A percentile compares a stretch with the other conserved stretches of the same genome.
These are phyloP conservation scores for Biscogniauxia marginata DNA, from an alignment of 2,329 filamentous ascomycete species.

Conservation along the genomic window DNA sequence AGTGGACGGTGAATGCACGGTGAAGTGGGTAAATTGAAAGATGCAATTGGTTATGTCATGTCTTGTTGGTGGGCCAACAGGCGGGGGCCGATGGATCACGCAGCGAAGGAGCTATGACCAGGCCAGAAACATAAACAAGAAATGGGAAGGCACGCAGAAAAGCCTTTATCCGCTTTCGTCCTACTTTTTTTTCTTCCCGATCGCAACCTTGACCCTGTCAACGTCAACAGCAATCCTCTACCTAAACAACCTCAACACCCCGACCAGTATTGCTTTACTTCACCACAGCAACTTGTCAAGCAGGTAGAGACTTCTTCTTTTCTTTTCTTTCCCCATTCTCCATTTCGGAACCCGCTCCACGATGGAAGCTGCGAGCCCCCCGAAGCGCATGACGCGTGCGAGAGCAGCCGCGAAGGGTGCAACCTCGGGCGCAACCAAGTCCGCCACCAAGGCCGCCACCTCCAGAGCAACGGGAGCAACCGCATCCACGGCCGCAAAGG, in stretches of 20 bases:
- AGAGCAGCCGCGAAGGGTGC: constrained; percentile 43
- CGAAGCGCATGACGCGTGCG: constrained; percentile 58
- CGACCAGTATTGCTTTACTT: constrained; percentile 11
- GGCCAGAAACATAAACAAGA: background rate
- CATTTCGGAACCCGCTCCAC: constrained; percentile 24
- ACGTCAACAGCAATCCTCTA: too few species aligned
- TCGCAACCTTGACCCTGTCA: background rate
- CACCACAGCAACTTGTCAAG: background rate
- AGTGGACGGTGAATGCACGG: background rate
- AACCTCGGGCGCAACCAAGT: constrained; percentile 38
- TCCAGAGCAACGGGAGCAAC: constrained; percentile 29
- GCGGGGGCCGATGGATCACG: background rate
- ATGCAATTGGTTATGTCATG: background rate
- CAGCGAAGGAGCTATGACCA: background rate
- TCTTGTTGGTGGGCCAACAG: background rate
- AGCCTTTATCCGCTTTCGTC: background rate
- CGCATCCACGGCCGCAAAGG: constrained; percentile 44
- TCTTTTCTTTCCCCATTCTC: constrained; percentile 10
- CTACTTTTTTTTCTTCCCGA: background rate
- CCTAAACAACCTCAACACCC: background rate
- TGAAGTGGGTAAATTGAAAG: background rate
- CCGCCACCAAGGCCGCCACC: constrained; percentile 40
- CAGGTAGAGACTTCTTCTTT: constrained; percentile 12
- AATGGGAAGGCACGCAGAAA: background rate
- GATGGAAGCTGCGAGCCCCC: constrained; percentile 56